Conservation (phyloP, 495 filamentous ascomycete genomes). For the Neurospora intermedia region DNA sequence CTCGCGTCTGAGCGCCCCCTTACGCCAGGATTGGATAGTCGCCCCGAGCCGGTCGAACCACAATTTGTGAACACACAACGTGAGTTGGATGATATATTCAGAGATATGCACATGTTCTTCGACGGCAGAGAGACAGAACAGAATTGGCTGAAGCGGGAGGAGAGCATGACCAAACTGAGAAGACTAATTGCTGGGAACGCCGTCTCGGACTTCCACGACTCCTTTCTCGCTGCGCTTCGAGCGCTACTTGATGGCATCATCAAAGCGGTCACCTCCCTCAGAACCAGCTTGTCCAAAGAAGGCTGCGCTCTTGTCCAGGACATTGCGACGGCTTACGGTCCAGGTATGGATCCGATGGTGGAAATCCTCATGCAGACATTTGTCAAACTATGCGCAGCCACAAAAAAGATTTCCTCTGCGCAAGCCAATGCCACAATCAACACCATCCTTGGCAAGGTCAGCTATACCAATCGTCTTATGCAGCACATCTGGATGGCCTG, state of each 20-base stretch:
- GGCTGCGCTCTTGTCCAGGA: conserved; percentile 82
- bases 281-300: conserved; percentile 80
- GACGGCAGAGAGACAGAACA: conserved; percentile 84
- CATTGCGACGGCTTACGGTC: conserved; percentile 61
- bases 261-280: conserved; percentile 73
- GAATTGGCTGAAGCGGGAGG: conserved; percentile 83
- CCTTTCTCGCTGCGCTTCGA: conserved; percentile 60
- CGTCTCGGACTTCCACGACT: conserved; percentile 58
- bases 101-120: conserved; percentile 68
- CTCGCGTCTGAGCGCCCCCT: conserved; percentile 35
- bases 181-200: conserved; percentile 76
- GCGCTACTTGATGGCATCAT: conserved; percentile 76
- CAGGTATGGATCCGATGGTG: conserved; percentile 76
- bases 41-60: conserved; percentile 64
- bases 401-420: conserved; percentile 82
- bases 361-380: conserved; percentile 83
- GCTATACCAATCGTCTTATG: conserved; percentile 67
- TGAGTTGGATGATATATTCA: conserved; percentile 75
- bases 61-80: conserved; percentile 66
- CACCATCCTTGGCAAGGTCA: conserved; percentile 61
- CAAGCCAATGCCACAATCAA: conserved; percentile 68
- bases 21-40: conserved; percentile 40
- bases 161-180: conserved; percentile 62
- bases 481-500: conserved; percentile 70
- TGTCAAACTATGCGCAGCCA: conserved; percentile 74